Evolutionary conservation across 1,284 basidiomycete species (phyloP), one percentile per base, ranked within the genome.

Genomic region (Xerocomus cyaneibrunnescens): DNA sequence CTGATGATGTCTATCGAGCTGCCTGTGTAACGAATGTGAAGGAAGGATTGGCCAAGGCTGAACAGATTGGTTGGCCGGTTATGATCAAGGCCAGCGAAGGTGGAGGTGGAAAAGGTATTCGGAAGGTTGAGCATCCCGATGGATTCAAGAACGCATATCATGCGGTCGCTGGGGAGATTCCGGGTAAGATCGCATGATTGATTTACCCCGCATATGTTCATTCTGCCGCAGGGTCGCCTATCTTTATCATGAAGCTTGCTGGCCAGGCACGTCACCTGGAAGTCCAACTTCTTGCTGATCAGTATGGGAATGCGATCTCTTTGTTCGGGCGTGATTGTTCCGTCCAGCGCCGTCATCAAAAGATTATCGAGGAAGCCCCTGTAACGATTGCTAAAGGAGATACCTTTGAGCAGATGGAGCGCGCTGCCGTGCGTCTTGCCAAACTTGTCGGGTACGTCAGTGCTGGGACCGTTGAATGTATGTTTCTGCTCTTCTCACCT

Each of bases 61-160:
- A 94, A 71, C 75, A 84, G 68, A 98, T 99, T 54, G 96, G 96
- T 23, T 99, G 83, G 80, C 97, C 97, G 1, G 86, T 99, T 63
- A 99, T 99, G 97, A 99, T 99, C 79, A 99, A 99, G 79, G 97
- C 97, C 9, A 94, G 90, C 60, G 97, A 99, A 72, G 97, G 97
- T 64, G 97, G 97, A 63, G 97, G 97, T 73, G 97, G 97, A 56
- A 99, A 99, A 73, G 97, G 97, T 75, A 98, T 98, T 56, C 81
- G 94, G 50, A 97, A 90, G 75, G 95, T 98, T 22, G 91, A 94
- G 45, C 75, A 76, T 43, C 76, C 87, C 3, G 89, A 94, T 41
- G 84, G 84, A 50, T 99, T 99, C 80, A 94, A 91, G 76, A 94
- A 94, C 65, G 85, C 93, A 55, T 96, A 89, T 76, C 83, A 91